Evolutionary conservation across 805 yeast species (phyloP), one percentile per base, ranked within the genome.

Genomic region (Wickerhamomyces bisporus): DNA sequence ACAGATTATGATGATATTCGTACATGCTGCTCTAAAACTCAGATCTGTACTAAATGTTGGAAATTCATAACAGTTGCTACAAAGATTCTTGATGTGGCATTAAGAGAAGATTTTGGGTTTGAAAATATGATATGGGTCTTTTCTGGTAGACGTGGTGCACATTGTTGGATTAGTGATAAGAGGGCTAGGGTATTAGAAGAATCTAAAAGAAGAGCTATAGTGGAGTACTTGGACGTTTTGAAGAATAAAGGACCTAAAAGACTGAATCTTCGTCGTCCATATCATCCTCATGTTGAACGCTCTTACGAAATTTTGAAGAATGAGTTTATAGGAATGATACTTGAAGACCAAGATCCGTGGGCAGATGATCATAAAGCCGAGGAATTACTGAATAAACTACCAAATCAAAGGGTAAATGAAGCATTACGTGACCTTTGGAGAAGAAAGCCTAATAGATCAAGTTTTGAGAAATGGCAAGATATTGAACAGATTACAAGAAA

Each of bases 101-200:
- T 93, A 36, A 65, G 76, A 36, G 87, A 86, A 35, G 98, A 91
- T 60, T 93, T 93, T 61, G 98, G 96, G 1, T 89, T 86, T 59
- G 65, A 78, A 42, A 81, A 86, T 60, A 68, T 87, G 55, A 68
- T 93, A 35, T 93, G 98, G 98, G 96, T 91, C 5, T 93, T 86
- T 56, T 87, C 96, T 1, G 98, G 98, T 33, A 83, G 98, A 70
- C 85, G 98, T 74, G 98, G 98, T 61, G 95, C 94, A 13, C 98
- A 93, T 70, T 94, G 98, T 54, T 93, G 98, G 98, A 73, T 93
- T 18, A 85, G 95, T 61, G 98, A 93, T 57, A 62, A 73, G 39
- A 66, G 89, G 34, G 96, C 97, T 1, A 66, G 97, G 40, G 52
- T 58, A 2, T 61, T 93, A 44, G 83, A 77, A 45, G 98, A 93